phyloP scores from a whole-genome alignment of 305 asterid genomes.

The Fraxinus sp. region DNA sequence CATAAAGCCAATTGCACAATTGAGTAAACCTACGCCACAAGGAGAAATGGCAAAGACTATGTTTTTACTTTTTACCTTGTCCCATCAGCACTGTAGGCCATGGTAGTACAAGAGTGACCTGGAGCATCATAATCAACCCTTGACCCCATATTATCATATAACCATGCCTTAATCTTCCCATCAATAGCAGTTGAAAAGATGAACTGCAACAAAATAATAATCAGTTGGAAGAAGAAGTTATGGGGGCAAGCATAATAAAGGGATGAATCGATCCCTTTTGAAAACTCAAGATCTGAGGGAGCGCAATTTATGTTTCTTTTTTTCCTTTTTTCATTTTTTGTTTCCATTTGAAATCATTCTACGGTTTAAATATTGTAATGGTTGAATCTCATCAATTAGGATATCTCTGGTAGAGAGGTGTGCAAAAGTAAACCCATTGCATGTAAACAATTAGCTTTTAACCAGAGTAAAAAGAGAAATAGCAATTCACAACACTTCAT shows the following conservation, averaged over 20 bases:
- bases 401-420: not conserved
- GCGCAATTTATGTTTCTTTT: not conserved
- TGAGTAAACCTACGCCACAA: not conserved
- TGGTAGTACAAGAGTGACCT: conserved; percentile 41
- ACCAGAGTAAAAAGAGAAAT: not conserved
- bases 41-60: not conserved
- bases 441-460: not conserved
- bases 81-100: conserved; percentile 56
- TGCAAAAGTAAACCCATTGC: not conserved
- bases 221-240: not conserved
- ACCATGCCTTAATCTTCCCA: conserved; percentile 55
- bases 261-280: not conserved
- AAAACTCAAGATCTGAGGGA: not conserved
- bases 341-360: not conserved
- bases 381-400: not conserved
- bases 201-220: conserved; percentile 33
- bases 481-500: not conserved
- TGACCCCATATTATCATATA: conserved; percentile 42
- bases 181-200: conserved; percentile 46
- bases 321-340: not conserved
- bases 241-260: not conserved
- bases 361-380: not conserved
- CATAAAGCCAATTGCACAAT: not conserved
- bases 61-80: conserved; percentile 39
- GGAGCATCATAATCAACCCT: conserved; percentile 47